Base-by-base conservation (phyloP, 73 alveolate species). In the Symbiodinium natans region DNA sequence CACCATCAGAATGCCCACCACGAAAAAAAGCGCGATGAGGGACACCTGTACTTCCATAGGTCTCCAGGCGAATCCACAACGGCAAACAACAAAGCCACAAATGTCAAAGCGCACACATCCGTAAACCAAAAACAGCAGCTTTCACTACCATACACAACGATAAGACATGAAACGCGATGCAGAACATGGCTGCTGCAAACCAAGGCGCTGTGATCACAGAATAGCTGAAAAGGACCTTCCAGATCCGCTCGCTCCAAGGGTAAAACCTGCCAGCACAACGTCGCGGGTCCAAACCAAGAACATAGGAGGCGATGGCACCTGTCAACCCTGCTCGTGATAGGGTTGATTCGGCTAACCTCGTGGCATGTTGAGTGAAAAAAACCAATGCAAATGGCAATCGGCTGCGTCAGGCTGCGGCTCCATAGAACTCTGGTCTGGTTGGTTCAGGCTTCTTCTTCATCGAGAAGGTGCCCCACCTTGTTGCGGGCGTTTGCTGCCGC, bases 361-460 rank as follows among this genome's bases (percentile, higher is more conserved):
- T 9, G 43, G 43, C 25, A 33, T 31, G 5, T 9, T 74, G 43
- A 19, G 27, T 4, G 15, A 4, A 6, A 25, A 59, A 10, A 23
- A 7, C 19, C 27, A 19, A 52, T 10, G 10, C 82, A 63, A 29
- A 46, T 46, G 59, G 59, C 21, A 46, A 46, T 46, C 59, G 13
- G 21, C 59, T 9, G 13, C 59, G 13, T 46, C 34, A 27, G 43
- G 95, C 10, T 38, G 34, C 27, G 43, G 31, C 98, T 3, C 98
- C 98, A 52, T 92, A 92, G 98, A 92, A 92, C 84, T 92, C 98
- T 3, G 98, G 98, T 10, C 98, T 83, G 33, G 98, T 92, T 10
- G 98, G 92, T 31, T 92, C 98, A 8, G 90, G 92, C 46, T 77
- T 90, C 97, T 90, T 90, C 52, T 90, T 90, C 97, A 90, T 90